Percentiles rank a stretch among this genome's conserved stretches.
phyloP scores from a whole-genome alignment of 2,329 filamentous ascomycete species.

The Aspergillus pseudonomiae region DNA sequence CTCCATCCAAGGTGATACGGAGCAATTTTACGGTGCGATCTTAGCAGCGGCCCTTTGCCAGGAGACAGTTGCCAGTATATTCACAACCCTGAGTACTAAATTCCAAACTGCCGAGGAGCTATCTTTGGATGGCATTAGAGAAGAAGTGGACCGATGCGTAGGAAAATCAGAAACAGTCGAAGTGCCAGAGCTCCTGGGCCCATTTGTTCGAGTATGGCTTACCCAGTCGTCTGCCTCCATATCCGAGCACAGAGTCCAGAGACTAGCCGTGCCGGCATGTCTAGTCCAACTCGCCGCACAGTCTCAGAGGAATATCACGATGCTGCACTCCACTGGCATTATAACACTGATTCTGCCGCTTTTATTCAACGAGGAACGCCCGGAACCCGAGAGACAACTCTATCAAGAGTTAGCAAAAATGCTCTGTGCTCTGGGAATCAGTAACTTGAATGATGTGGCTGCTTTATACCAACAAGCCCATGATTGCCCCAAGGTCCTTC shows the following conservation, averaged over 20 bases:
- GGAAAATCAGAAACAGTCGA: constrained; percentile 48
- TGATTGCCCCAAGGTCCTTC: constrained; percentile 56
- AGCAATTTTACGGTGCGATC: constrained; percentile 82
- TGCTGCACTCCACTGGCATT: constrained; percentile 72
- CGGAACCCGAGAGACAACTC: constrained; percentile 58
- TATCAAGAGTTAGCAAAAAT: constrained; percentile 68
- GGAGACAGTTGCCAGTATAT: constrained; percentile 71
- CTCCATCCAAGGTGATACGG: constrained; percentile 56
- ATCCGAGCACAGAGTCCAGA: constrained; percentile 33
- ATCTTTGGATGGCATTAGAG: constrained; percentile 28
- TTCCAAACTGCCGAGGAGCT: constrained; percentile 20
- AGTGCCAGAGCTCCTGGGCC: constrained; percentile 42
- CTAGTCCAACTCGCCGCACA: constrained; percentile 60
- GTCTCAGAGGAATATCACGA: constrained; percentile 70
- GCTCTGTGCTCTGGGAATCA: constrained; percentile 75
- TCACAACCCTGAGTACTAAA: constrained; percentile 47
- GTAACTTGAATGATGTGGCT: constrained; percentile 79
- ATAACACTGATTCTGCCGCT: constrained; percentile 67
- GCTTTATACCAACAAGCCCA: constrained; percentile 67
- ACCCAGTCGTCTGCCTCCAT: constrained; percentile 60
- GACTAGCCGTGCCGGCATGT: constrained; percentile 66
- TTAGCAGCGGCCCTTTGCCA: constrained; percentile 81
- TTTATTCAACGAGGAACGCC: constrained; percentile 61
- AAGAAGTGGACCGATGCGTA: constrained; percentile 40
- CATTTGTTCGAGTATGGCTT: constrained; percentile 54